Percentiles rank a stretch among this genome's conserved stretches.
Conservation (phyloP, 192 early-diverging fungal species). For the Linnemannia zychae region DNA sequence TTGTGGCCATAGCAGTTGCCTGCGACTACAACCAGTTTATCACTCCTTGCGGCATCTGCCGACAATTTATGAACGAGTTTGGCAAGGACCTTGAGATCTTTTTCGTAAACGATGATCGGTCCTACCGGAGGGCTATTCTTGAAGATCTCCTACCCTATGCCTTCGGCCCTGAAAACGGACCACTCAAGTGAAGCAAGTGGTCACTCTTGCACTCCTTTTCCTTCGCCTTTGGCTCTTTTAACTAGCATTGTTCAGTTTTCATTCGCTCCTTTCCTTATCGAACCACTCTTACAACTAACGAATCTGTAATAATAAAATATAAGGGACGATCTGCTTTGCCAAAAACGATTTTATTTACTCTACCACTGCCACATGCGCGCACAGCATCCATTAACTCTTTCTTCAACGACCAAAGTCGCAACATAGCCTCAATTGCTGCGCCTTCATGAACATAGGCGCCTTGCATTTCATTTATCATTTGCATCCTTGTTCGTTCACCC, state of each 20-base stretch:
- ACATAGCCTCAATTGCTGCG: not conserved
- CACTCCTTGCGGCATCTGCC: constrained; percentile 43
- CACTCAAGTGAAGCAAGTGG: not conserved
- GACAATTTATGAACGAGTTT: constrained; percentile 55
- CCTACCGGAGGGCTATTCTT: constrained; percentile 34
- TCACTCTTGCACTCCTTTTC: not conserved
- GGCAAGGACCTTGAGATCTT: constrained; percentile 46
- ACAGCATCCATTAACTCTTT: not conserved
- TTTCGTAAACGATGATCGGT: constrained; percentile 42
- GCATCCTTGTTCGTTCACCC: too few relatives aligned
- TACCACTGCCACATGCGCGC: not conserved
- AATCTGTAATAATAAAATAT: not conserved
- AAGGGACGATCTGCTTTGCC: not conserved
- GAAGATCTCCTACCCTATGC: constrained; percentile 40
- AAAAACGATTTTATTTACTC: not conserved
- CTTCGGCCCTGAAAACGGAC: constrained; percentile 36
- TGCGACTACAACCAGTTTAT: constrained; percentile 39
- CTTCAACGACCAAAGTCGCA: not conserved
- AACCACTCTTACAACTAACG: not conserved
- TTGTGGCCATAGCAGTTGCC: constrained; percentile 60
- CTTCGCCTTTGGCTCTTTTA: not conserved
- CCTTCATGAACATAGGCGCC: too few relatives aligned
- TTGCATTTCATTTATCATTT: too few relatives aligned
- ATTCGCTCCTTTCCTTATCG: not conserved
- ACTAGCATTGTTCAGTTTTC: not conserved